Base-by-base conservation (phyloP, 2,329 filamentous ascomycete species). In the Cercospora sp. region DNA sequence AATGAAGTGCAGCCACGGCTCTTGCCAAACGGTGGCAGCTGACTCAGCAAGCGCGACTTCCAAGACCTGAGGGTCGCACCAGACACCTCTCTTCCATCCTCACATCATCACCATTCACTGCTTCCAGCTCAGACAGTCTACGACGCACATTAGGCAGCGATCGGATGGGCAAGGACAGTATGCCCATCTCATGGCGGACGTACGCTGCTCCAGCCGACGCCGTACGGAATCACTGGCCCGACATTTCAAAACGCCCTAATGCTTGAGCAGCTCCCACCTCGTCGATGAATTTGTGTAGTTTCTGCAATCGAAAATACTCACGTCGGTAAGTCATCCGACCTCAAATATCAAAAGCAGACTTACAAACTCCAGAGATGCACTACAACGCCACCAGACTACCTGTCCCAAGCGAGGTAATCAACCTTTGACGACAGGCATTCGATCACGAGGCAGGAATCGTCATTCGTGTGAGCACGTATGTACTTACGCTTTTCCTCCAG, bases 391-490 rank as follows among this genome's bases (percentile, higher is more conserved):
- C 33, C 60, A 28, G 9, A 48, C 45, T 1, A 63, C 40, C 23
- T 66, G 60, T 51, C 48, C 65, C 2, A 62, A 66, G 42, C 48
- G 65, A 23, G 65, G 59, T 3, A 5, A 18, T 1, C 60, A 58
- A 23, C 59, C 65, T 7, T 3, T 48, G 18, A 23, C 18, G 62
- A 18, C n/a, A 40, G 31, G 12, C 53, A 18, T 63, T 62, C 60
- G 65, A 10, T 45, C 20, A 8, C 48, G 60, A 51, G 65, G 65
- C 9, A 30, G 65, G 26, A 60, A 9, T 13, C 65, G 65, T 16
- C 65, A 66, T 33, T 61, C 65, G 33, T 66, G 65, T 59, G 40
- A 57, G 28, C 30, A 48, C 9, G 60, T 62, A 20, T 10, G 60
- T 62, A 13, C n/a, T n/a, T n/a, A n/a, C n/a, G n/a, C 13, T n/a